Conservation (phyloP, 441 rosid species). For the Arabidopsis lyrata region DNA sequence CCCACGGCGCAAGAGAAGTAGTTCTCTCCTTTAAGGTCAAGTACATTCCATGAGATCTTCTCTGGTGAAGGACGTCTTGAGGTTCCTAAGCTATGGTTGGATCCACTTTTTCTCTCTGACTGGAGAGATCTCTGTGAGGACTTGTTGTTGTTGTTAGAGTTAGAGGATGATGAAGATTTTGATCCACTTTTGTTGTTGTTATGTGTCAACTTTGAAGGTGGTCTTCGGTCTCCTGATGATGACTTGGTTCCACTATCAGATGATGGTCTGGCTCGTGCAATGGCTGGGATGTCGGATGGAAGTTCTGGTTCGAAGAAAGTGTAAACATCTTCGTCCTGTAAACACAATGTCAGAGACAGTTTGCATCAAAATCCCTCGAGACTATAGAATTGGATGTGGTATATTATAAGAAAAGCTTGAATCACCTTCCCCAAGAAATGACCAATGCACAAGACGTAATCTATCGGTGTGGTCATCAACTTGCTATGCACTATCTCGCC, state of each 20-base stretch:
- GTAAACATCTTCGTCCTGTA: slow-evolving; percentile 96
- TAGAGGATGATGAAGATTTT: slow-evolving; percentile 58
- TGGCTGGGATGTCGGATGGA: slow-evolving; percentile 64
- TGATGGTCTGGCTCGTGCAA: slow-evolving; percentile 61
- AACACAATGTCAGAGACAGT: slow-evolving; percentile 13
- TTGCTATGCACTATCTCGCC: slow-evolving; percentile 97
- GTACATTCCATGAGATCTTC: slow-evolving; percentile 92
- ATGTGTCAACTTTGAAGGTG: slow-evolving; percentile 58
- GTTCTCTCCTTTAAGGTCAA: slow-evolving; percentile 95
- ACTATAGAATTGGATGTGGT: background rate
- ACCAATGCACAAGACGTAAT: slow-evolving; percentile 92
- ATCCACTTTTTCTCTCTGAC: slow-evolving; percentile 58
- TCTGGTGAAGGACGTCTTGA: slow-evolving; percentile 65
- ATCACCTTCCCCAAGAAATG: slow-evolving; percentile 94
- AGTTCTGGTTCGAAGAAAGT: slow-evolving; percentile 96
- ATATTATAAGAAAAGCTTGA: slow-evolving; percentile 24
- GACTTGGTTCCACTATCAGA: slow-evolving; percentile 61
- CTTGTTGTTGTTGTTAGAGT: slow-evolving; percentile 48
- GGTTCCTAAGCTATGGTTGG: slow-evolving; percentile 56
- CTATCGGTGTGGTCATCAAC: slow-evolving; percentile 90
- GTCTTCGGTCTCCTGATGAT: slow-evolving; percentile 62
- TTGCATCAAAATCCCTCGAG: slow-evolving; percentile 18
- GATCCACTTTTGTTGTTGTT: slow-evolving; percentile 65
- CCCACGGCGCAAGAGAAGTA: slow-evolving; percentile 98
- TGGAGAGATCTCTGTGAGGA: slow-evolving; percentile 56